Evolutionary conservation across 2,329 filamentous ascomycete genomes (phyloP).

Genomic region (Colletotrichum sp.): DNA sequence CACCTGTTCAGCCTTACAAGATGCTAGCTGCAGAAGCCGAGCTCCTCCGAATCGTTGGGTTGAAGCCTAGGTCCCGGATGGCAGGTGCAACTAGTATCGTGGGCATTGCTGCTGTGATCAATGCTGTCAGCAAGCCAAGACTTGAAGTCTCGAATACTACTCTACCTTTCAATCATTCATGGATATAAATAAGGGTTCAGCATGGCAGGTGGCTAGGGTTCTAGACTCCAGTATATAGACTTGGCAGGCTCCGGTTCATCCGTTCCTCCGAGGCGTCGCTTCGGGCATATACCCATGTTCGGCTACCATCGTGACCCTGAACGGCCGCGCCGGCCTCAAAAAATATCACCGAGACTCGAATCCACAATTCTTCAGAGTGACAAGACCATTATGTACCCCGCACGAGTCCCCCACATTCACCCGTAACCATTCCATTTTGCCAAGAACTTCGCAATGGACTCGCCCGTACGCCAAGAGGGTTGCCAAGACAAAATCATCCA

Average conservation of each 20-base stretch:
- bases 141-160: background rate
- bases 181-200: background rate
- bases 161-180: background rate
- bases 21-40: background rate
- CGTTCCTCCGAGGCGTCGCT: background rate
- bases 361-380: background rate
- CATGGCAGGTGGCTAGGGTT: background rate
- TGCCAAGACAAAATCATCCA: background rate
- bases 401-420: background rate
- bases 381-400: background rate
- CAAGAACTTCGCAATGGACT: background rate
- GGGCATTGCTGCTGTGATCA: background rate
- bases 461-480: background rate
- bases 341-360: background rate
- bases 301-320: background rate
- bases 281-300: background rate
- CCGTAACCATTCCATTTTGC: background rate
- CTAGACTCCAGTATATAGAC: background rate
- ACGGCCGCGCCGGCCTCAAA: background rate
- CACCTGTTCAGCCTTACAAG: background rate
- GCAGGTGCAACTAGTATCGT: background rate
- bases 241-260: background rate
- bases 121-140: background rate
- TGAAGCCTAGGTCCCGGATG: background rate
- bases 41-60: rapidly evolving